Evolutionary conservation across 106 monocot genomes (phyloP).

Genomic region (Dioscorea zingiberensis): DNA sequence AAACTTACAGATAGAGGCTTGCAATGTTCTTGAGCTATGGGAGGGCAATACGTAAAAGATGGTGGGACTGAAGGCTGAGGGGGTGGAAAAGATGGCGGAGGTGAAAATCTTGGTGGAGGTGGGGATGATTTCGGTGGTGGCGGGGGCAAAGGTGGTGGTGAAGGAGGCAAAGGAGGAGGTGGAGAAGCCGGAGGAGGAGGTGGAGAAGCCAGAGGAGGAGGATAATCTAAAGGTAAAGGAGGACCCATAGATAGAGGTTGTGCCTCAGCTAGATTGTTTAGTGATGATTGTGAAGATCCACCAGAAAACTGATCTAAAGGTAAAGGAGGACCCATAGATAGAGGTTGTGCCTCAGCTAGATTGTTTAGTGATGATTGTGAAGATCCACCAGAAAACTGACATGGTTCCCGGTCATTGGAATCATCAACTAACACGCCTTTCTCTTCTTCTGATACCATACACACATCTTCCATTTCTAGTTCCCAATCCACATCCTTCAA

Average conservation of each 20-base stretch:
- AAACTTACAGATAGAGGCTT: constrained; percentile 56
- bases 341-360: constrained; percentile 24
- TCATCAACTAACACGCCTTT: constrained; percentile 5
- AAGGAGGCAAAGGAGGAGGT: constrained; percentile 27
- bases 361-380: constrained; percentile 8
- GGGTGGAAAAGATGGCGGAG: constrained; percentile 22
- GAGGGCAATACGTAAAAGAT: constrained; percentile 20
- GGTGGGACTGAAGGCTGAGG: constrained; percentile 21
- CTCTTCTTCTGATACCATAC: constrained; percentile 30
- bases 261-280: too few species aligned
- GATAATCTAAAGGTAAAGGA: constrained; percentile 32
- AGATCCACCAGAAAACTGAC: constrained; percentile 4
- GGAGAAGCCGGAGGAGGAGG: too few species aligned
- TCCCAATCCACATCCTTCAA: constrained; percentile 59
- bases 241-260: too few species aligned
- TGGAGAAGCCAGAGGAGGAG: too few species aligned
- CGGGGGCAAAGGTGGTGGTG: constrained; percentile 27
- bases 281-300: too few species aligned
- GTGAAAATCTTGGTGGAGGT: constrained; percentile 28
- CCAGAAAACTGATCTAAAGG: too few species aligned
- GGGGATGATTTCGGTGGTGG: too few species aligned
- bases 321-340: constrained; percentile 53
- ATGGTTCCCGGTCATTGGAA: constrained; percentile 8
- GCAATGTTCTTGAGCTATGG: constrained; percentile 40
- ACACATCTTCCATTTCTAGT: constrained; percentile 74